Evolutionary conservation across 768 basidiomycete genomes (phyloP).

Genomic region (Kwoniella bestiolae): DNA sequence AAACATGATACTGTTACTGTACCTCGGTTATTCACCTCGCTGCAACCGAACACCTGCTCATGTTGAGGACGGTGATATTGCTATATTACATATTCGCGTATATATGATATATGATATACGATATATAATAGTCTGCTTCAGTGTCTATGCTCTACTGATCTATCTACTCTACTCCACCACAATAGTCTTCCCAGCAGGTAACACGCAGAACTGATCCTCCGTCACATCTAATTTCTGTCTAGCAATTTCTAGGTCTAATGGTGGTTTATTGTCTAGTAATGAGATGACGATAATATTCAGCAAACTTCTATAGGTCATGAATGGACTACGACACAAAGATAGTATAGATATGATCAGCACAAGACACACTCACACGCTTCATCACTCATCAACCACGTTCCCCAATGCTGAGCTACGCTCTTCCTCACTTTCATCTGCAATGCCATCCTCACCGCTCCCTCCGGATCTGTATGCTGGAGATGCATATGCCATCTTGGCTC

Average conservation of each 20-base stretch:
- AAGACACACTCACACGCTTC: constrained; percentile 44
- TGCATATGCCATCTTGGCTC: constrained; percentile 54
- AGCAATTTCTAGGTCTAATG: constrained; percentile 43
- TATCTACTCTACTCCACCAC: constrained; percentile 31
- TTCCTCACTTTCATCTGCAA: constrained; percentile 44
- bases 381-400: constrained; percentile 53
- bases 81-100: no score
- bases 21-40: no score
- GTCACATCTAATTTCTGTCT: constrained; percentile 33
- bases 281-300: background rate
- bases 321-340: background rate
- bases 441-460: constrained; percentile 53
- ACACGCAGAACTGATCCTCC: constrained; percentile 32
- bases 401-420: constrained; percentile 55
- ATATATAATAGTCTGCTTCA: background rate
- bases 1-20: no score
- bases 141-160: background rate
- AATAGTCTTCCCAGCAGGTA: constrained; percentile 46
- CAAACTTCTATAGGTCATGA: background rate
- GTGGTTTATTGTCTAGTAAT: constrained; percentile 44
- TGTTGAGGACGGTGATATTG: no score
- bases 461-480: constrained; percentile 54
- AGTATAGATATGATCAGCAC: background rate
- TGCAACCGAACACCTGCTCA: no score
- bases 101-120: background rate